phyloP scores from a whole-genome alignment of 495 filamentous ascomycete species.

The Podospora conica region DNA sequence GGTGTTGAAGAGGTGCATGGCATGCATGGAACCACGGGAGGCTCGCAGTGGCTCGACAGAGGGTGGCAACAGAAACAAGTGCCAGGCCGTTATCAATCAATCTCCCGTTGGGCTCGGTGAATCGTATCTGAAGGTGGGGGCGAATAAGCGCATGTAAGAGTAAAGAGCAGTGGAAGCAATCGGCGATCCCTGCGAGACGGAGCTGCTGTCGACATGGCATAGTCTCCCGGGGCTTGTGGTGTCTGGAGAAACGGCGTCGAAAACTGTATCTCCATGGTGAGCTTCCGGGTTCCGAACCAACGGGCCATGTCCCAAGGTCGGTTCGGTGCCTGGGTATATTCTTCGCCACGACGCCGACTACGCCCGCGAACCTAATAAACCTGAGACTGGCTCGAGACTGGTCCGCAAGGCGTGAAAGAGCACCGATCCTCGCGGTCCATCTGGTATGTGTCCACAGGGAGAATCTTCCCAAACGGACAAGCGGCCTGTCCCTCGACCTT shows the following conservation, averaged over 20 bases:
- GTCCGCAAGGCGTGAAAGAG: neutral
- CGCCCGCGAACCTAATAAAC: neutral
- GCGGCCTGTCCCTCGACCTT: neutral
- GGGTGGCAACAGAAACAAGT: neutral
- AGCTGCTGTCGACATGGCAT: neutral
- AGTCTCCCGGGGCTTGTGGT: neutral
- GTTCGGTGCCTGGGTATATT: neutral
- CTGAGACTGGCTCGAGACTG: neutral
- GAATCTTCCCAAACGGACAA: neutral
- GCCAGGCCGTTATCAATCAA: neutral
- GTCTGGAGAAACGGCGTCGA: neutral
- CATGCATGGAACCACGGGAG: neutral
- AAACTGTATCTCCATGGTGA: neutral
- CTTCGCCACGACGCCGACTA: neutral
- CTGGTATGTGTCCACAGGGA: neutral
- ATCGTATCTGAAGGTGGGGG: neutral
- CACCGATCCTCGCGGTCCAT: neutral
- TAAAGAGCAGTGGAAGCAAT: neutral
- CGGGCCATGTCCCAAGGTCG: neutral
- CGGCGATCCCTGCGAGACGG: neutral
- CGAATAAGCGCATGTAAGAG: neutral
- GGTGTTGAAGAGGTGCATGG: neutral
- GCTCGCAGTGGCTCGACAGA: no score
- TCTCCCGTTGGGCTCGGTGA: neutral
- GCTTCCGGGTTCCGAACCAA: neutral